phyloP scores from a whole-genome alignment of 805 yeast species.

The Pichia manshurica region DNA sequence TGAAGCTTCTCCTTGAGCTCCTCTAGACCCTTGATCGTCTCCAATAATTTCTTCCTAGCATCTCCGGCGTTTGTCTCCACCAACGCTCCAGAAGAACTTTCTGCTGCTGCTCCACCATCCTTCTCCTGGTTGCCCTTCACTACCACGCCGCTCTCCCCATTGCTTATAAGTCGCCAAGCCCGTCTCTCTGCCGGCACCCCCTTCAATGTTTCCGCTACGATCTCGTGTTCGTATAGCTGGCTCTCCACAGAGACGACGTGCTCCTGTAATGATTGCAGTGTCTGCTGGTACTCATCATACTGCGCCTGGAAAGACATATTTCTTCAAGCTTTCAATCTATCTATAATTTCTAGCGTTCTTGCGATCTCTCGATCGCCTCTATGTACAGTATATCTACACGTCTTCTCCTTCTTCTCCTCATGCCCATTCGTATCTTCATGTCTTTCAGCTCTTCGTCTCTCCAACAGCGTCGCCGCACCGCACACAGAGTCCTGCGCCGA shows the following conservation, averaged over 20 bases:
- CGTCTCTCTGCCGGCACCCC: constrained; percentile 54
- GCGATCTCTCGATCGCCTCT: neutral
- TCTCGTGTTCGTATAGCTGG: constrained; percentile 41
- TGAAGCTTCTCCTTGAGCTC: constrained; percentile 35
- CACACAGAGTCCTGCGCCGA: constrained; percentile 51
- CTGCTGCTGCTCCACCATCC: neutral
- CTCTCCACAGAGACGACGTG: constrained; percentile 43
- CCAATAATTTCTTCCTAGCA: constrained; percentile 55
- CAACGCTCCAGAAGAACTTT: constrained; percentile 41
- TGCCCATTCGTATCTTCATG: neutral
- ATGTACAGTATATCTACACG: neutral
- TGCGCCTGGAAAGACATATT: constrained; percentile 35
- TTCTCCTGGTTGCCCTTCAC: neutral
- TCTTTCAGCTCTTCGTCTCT: neutral
- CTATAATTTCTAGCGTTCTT: neutral
- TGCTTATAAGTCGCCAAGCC: constrained; percentile 92
- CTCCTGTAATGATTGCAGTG: constrained; percentile 40
- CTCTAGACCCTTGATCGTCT: constrained; percentile 47
- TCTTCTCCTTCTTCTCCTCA: neutral
- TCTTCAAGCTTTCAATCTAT: neutral
- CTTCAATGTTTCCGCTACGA: constrained; percentile 55
- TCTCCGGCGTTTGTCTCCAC: constrained; percentile 79
- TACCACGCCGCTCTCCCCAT: constrained; percentile 35
- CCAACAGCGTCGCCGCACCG: constrained; percentile 50
- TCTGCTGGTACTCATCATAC: constrained; percentile 48